phyloP scores from a whole-genome alignment of 139 green algal genomes.

The Chlamydomonas incerta region DNA sequence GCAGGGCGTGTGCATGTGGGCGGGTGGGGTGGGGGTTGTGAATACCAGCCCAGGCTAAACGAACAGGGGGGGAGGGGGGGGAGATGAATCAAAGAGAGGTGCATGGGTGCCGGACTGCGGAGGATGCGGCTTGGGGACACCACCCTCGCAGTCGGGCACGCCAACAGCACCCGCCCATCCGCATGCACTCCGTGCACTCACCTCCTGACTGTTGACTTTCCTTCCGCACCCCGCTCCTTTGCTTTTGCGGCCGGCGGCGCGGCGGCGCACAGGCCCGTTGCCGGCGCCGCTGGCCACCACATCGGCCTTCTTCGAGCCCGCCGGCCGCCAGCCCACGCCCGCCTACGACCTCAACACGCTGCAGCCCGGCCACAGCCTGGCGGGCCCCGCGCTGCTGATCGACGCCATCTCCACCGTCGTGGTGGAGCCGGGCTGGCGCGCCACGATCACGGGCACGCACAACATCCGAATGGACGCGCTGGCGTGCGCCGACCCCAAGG shows the following conservation, averaged over 20 bases:
- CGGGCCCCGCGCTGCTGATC: slow-evolving; percentile 93
- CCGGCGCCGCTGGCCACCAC: slow-evolving; percentile 53
- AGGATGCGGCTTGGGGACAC: no score
- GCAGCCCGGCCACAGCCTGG: slow-evolving; percentile 66
- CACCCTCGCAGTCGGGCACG: no score
- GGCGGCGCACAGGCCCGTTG: slow-evolving; percentile 59
- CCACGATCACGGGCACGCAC: slow-evolving; percentile 78
- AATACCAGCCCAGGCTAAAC: neutral
- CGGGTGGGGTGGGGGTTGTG: neutral
- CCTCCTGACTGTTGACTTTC: no score
- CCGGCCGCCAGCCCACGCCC: slow-evolving; percentile 79
- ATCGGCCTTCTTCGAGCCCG: slow-evolving; percentile 76
- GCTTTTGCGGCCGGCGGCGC: no score
- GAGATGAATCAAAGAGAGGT: no score
- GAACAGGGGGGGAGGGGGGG: no score
- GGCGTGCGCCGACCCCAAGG: neutral
- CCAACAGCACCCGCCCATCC: no score
- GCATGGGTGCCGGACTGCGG: no score
- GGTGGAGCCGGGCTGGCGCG: slow-evolving; percentile 90
- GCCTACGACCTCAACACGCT: slow-evolving; percentile 83
- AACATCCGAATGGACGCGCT: slow-evolving; percentile 86
- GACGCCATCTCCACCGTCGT: slow-evolving; percentile 93
- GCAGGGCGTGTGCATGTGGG: neutral
- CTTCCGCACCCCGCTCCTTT: no score
- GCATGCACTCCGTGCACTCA: no score